Evolutionary conservation across 495 filamentous ascomycete genomes (phyloP), one percentile per base, ranked within the genome.

Genomic region (Xylaria palmicola): DNA sequence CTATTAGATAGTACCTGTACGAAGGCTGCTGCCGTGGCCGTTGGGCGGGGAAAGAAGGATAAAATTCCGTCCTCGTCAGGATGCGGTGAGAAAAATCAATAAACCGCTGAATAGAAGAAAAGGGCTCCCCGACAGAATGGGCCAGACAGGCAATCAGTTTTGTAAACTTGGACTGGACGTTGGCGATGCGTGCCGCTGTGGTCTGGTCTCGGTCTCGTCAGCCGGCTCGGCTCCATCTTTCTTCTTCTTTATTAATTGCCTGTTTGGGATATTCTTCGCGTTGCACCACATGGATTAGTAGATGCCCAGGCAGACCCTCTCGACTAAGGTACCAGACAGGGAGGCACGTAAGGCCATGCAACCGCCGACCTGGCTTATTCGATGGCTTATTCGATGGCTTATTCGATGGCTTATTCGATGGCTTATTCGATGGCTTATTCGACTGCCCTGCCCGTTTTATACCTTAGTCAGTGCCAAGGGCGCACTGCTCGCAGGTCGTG

Each of bases 231-330:
- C 55, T 40, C 19, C 15, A 6, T 13, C 37, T 26, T 19, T 36
- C 41, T 29, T 17, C 29, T 26, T 49, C 56, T 36, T 36, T 39
- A 36, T 49, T 49, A 36, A 30, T 59, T 59, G 47, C 55, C 55
- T 48, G 29, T 57, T 57, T 37, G 40, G 30, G 55, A 10, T 24
- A 24, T 48, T 40, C 20, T 45, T 57, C 27, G n/a, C 40, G 53
- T 56, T 44, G 36, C 36, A 40, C 36, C 15, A 55, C 51, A 55
- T 19, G 37, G n/a, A n/a, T n/a, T n/a, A n/a, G n/a, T n/a, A 27
- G 9, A 26, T 29, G 39, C 27, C 34, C 8, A 43, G 55, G 43
- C 37, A 37, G 30, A 43, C 4, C n/a, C 4, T 10, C 4, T 10
- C 6, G 34, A 43, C 53, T 56, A 47, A 47, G 55, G 30, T 36